phyloP scores from a whole-genome alignment of 768 basidiomycete species.

The Phaeotremella skinneri region DNA sequence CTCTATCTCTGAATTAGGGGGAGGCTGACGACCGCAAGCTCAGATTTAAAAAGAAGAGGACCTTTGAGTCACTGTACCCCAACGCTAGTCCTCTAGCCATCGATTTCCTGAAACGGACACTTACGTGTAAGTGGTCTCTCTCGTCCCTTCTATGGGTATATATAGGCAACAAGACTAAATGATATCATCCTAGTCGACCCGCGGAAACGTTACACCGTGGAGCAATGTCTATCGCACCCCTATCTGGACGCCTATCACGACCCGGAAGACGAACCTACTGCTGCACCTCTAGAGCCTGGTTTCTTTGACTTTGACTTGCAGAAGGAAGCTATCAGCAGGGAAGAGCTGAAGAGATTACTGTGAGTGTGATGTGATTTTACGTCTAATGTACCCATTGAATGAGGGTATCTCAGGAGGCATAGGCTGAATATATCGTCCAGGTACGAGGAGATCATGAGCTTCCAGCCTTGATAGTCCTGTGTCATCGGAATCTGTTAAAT shows the following conservation, averaged over 20 bases:
- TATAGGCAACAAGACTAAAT: too few relatives aligned
- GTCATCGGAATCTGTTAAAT: neutral
- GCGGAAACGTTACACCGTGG: slow-evolving; percentile 91
- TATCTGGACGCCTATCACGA: slow-evolving; percentile 95
- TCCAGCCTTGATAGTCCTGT: slow-evolving; percentile 52
- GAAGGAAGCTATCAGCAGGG: slow-evolving; percentile 92
- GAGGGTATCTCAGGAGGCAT: too few relatives aligned
- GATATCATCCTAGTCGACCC: slow-evolving; percentile 64
- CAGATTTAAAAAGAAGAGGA: slow-evolving; percentile 74
- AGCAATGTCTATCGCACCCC: slow-evolving; percentile 90
- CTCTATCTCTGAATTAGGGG: neutral
- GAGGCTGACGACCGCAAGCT: neutral
- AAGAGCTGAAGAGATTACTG: slow-evolving; percentile 71
- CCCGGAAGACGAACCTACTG: slow-evolving; percentile 93
- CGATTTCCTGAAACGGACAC: slow-evolving; percentile 68
- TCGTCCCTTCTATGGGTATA: neutral
- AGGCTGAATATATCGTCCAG: slow-evolving; percentile 49
- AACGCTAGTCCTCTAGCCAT: slow-evolving; percentile 78
- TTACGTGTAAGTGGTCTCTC: slow-evolving; percentile 62
- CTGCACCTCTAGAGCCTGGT: slow-evolving; percentile 88
- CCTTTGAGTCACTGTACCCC: slow-evolving; percentile 82
- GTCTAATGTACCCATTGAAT: neutral
- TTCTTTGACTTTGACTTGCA: slow-evolving; percentile 98
- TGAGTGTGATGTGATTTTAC: slow-evolving; percentile 20
- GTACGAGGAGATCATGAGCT: slow-evolving; percentile 91